Evolutionary conservation across 2,329 filamentous ascomycete genomes (phyloP).

Genomic region (Emmonsia crescens): DNA sequence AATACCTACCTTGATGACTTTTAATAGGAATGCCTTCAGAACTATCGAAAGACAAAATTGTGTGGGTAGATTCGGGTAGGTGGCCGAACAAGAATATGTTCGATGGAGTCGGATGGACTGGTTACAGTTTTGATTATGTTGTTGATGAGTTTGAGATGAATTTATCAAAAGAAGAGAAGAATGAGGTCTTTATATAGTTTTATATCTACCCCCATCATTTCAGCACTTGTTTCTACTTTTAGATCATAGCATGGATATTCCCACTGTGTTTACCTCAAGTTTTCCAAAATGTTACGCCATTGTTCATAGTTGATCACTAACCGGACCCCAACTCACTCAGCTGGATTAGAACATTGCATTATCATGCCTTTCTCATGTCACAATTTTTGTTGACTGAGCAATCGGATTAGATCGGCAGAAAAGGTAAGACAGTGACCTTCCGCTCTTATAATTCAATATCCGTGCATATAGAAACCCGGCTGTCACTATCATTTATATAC

Average conservation of each 20-base stretch:
- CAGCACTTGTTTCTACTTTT: not conserved
- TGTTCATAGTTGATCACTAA: not conserved
- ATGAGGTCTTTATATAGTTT: not conserved
- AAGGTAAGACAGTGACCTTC: not conserved
- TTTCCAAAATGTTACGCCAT: not conserved
- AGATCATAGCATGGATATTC: not conserved
- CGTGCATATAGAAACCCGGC: not conserved
- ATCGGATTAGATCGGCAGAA: not conserved
- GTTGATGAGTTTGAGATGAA: not conserved
- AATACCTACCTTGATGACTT: not conserved
- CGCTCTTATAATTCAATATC: not conserved
- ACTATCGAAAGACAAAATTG: not conserved
- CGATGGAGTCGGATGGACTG: not conserved
- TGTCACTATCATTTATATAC: not conserved
- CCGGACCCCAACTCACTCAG: not conserved
- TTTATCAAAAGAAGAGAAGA: not conserved
- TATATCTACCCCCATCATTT: not conserved
- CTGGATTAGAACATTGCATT: not conserved
- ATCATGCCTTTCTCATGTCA: not conserved
- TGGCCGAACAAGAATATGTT: not conserved
- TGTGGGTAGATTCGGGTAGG: not conserved
- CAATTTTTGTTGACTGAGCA: not conserved
- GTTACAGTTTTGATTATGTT: not conserved
- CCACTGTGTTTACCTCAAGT: not conserved
- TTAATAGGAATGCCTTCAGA: not conserved